These are phyloP conservation scores for Solanum phureja DNA, from an alignment of 257 asterid genomes.

Conservation along the genomic window DNA sequence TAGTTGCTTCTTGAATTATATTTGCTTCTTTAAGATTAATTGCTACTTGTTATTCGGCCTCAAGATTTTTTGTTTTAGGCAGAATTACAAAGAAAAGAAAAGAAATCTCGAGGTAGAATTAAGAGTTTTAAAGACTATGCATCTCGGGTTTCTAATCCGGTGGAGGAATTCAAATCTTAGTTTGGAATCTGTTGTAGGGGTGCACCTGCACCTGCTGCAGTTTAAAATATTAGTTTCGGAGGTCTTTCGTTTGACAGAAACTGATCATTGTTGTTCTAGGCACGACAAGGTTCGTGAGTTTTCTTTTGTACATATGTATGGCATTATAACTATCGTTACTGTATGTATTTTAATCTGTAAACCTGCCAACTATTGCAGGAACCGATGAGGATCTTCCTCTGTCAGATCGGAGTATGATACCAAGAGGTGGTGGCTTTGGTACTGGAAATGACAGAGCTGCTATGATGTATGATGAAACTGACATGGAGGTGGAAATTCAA, in stretches of 20 bases:
- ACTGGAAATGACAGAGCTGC: background rate
- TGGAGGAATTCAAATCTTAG: background rate
- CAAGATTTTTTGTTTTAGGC: background rate
- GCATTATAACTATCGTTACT: background rate
- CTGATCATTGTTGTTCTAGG: background rate
- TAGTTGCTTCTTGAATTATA: background rate
- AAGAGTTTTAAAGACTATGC: background rate
- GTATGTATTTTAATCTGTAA: background rate
- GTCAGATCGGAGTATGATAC: conserved; percentile 57
- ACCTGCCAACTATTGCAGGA: conserved; percentile 32
- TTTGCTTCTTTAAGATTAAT: background rate
- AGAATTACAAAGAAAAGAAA: background rate
- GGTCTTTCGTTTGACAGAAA: background rate
- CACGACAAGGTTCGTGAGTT: background rate
- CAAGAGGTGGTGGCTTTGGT: background rate
- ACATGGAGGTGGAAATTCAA: conserved; percentile 80
- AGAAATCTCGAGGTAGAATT: background rate
- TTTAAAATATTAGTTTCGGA: background rate
- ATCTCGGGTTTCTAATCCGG: background rate
- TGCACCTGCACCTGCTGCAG: background rate
- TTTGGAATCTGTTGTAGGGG: background rate
- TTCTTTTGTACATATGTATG: background rate
- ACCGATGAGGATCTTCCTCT: conserved; percentile 91
- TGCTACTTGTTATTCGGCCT: background rate
- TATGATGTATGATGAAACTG: conserved; percentile 30